Percentiles rank a stretch among this genome's conserved stretches.
phyloP scores from a whole-genome alignment of 1,284 basidiomycete genomes.

The Pseudozyma thailandica region DNA sequence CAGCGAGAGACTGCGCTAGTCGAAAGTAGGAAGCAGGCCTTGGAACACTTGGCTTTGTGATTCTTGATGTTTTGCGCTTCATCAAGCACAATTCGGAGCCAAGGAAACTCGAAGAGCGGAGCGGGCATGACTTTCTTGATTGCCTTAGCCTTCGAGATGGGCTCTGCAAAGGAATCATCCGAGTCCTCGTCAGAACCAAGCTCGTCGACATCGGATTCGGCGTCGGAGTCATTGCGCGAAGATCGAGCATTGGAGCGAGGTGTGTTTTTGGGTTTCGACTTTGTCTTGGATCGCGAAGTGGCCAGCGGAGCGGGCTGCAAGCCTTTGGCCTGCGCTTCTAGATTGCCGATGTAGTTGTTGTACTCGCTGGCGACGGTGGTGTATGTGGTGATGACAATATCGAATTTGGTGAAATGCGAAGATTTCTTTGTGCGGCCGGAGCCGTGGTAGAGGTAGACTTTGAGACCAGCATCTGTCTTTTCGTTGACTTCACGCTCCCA shows the following conservation, averaged over 20 bases:
- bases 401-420: constrained; percentile 44
- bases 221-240: constrained; percentile 24
- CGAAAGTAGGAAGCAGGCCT: constrained; percentile 80
- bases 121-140: constrained; percentile 65
- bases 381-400: constrained; percentile 65
- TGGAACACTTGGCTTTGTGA: constrained; percentile 78
- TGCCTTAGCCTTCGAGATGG: constrained; percentile 65
- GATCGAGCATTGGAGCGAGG: constrained; percentile 9
- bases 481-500: constrained; percentile 88
- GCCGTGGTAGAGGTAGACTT: constrained; percentile 64
- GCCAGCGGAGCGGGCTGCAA: constrained; percentile 5
- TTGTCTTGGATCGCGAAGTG: constrained; percentile 15
- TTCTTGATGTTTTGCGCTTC: constrained; percentile 99
- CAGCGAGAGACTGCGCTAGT: constrained; percentile 55
- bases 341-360: constrained; percentile 27
- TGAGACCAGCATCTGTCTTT: constrained; percentile 73
- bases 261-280: constrained; percentile 7
- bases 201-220: constrained; percentile 29
- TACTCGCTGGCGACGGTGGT: constrained; percentile 59
- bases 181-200: constrained; percentile 66
- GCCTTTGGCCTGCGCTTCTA: constrained; percentile 30
- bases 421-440: constrained; percentile 48
- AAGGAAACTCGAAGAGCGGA: constrained; percentile 82
- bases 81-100: constrained; percentile 88
- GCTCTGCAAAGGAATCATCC: constrained; percentile 60